phyloP scores from a whole-genome alignment of 1,284 basidiomycete species.

The Cerioporus squamosus region DNA sequence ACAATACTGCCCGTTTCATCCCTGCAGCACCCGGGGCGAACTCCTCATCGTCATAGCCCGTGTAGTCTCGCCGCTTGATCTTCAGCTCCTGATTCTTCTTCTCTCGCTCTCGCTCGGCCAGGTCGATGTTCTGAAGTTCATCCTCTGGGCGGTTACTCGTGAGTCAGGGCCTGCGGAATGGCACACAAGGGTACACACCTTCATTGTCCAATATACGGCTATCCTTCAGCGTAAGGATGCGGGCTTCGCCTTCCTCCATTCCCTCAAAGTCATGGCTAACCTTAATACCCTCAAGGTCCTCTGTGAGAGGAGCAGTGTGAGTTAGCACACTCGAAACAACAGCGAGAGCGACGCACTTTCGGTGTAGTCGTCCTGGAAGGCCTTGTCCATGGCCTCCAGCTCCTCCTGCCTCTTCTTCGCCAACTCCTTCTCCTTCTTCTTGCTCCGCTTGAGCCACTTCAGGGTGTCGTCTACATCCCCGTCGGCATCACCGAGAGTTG shows the following conservation, averaged over 20 bases:
- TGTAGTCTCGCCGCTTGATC: conserved; percentile 90
- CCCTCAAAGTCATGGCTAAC: conserved; percentile 94
- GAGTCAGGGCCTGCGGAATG: no score
- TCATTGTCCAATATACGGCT: conserved; percentile 92
- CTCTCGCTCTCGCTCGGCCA: conserved; percentile 84
- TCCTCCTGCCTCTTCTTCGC: conserved; percentile 80
- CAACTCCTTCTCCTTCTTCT: conserved; percentile 87
- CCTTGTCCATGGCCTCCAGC: conserved; percentile 81
- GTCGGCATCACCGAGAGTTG: conserved; percentile 86
- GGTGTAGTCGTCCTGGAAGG: conserved; percentile 75
- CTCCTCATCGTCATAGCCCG: conserved; percentile 97
- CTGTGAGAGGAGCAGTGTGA: conserved; percentile 41
- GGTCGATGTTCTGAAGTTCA: conserved; percentile 93
- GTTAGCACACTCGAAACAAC: neutral
- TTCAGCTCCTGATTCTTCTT: conserved; percentile 85
- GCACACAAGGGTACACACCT: conserved; percentile 49
- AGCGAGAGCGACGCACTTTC: conserved; percentile 62
- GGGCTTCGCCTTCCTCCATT: conserved; percentile 91
- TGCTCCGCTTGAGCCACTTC: conserved; percentile 88
- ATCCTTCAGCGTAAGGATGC: conserved; percentile 96
- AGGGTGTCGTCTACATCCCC: conserved; percentile 75
- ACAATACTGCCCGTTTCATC: conserved; percentile 82
- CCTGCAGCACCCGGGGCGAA: conserved; percentile 77
- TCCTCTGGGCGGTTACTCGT: conserved; percentile 68
- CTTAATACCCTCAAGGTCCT: conserved; percentile 91